These are phyloP conservation scores for Lentinula lateritia DNA, from an alignment of 768 basidiomycete genomes.

Conservation along the genomic window DNA sequence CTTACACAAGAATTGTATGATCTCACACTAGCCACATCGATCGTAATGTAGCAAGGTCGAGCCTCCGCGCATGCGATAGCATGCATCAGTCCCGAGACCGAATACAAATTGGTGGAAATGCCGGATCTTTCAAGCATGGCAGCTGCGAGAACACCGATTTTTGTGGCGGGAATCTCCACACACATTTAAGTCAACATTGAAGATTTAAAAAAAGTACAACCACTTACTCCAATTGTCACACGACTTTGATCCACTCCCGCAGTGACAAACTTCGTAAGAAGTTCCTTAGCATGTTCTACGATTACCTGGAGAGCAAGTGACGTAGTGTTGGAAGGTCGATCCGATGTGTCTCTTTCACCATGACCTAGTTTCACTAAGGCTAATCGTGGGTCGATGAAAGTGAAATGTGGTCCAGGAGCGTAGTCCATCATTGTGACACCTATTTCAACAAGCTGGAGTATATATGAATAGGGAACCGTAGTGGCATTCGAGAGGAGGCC, in stretches of 20 bases:
- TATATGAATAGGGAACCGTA: no score
- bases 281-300: not conserved
- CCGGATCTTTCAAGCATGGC: not conserved
- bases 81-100: slow-evolving; percentile 1
- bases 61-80: slow-evolving; percentile 1
- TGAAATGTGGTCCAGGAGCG: not conserved
- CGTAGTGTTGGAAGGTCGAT: not conserved
- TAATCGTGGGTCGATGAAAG: not conserved
- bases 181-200: no score
- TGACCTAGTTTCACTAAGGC: not conserved
- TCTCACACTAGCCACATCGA: slow-evolving; percentile 1
- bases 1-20: not conserved
- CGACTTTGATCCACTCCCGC: not conserved
- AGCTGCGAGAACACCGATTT: not conserved
- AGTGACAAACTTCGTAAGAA: not conserved
- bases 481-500: no score
- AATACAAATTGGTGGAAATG: not conserved
- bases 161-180: not conserved
- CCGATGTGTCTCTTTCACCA: not conserved
- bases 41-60: not conserved
- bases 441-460: not conserved
- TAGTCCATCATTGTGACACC: not conserved
- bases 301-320: not conserved
- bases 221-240: not conserved
- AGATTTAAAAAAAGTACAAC: not conserved